phyloP scores from a whole-genome alignment of 441 rosid species.

The Syzygium syzygioides region DNA sequence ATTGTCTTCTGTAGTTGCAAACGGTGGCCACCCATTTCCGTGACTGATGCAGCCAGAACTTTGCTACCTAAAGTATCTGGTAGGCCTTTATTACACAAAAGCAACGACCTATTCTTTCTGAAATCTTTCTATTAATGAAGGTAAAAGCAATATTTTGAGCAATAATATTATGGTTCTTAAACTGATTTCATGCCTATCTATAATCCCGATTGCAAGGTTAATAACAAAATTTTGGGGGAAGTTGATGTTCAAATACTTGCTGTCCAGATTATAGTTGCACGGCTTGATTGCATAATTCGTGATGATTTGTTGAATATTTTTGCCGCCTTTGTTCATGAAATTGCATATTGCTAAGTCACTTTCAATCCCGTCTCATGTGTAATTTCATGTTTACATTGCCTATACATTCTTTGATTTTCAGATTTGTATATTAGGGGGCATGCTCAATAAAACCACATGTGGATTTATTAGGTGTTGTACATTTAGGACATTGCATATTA shows the following conservation, averaged over 20 bases:
- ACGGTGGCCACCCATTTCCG: not conserved
- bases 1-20: not conserved
- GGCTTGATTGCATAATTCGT: not conserved
- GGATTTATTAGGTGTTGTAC: not conserved
- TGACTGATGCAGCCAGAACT: not conserved
- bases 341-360: not conserved
- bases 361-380: not conserved
- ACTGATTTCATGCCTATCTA: not conserved
- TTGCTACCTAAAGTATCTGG: not conserved
- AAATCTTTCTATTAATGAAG: not conserved
- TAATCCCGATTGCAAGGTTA: not conserved
- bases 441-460: not conserved
- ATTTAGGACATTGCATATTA: not conserved
- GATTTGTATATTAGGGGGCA: not conserved
- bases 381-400: not conserved
- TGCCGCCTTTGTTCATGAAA: not conserved
- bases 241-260: not conserved
- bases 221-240: not conserved
- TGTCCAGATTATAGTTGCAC: not conserved
- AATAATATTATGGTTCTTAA: not conserved
- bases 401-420: no score
- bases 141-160: not conserved
- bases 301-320: not conserved
- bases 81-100: not conserved
- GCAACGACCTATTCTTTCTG: not conserved